A percentile compares a stretch with the other conserved stretches of the same genome.
Conservation (phyloP, 345 rosid genomes). For the Arabis hirsuta region DNA sequence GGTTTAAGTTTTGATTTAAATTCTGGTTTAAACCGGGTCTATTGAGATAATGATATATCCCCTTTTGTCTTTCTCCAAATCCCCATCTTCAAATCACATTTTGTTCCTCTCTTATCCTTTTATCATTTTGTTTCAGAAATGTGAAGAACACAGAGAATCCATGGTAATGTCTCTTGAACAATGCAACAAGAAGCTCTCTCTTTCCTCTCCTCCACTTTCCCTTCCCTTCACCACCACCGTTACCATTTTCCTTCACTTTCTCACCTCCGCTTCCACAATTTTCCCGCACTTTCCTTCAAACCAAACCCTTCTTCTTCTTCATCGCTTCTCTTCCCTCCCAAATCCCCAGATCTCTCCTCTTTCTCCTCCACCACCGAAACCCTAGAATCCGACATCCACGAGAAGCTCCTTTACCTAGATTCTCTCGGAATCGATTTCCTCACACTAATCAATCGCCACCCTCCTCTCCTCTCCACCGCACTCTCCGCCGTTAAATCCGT, state of each 20-base stretch:
- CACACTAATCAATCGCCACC: slow-evolving; percentile 57
- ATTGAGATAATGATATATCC: not conserved
- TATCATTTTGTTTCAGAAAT: slow-evolving; percentile 21
- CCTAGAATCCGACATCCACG: slow-evolving; percentile 57
- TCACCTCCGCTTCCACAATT: slow-evolving; percentile 52
- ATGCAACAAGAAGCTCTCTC: slow-evolving; percentile 64
- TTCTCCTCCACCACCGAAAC: slow-evolving; percentile 20
- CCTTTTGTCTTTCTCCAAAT: slow-evolving; percentile 9
- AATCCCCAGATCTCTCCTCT: slow-evolving; percentile 39
- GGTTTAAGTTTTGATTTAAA: not conserved
- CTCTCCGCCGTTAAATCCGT: slow-evolving; percentile 63
- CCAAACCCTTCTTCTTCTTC: slow-evolving; percentile 47
- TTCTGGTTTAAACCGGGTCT: slow-evolving; percentile 7
- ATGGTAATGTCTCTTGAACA: slow-evolving; percentile 49
- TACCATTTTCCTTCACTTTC: slow-evolving; percentile 48
- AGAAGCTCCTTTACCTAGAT: slow-evolving; percentile 77
- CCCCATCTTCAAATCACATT: slow-evolving; percentile 35
- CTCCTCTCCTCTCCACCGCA: slow-evolving; percentile 56
- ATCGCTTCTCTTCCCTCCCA: slow-evolving; percentile 54
- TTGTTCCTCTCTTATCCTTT: slow-evolving; percentile 34
- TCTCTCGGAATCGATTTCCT: slow-evolving; percentile 78
- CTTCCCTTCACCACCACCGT: slow-evolving; percentile 41
- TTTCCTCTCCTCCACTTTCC: slow-evolving; percentile 45
- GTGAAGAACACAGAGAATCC: not conserved
- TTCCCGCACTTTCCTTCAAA: slow-evolving; percentile 54